These are phyloP conservation scores for Avena atlantica DNA, from an alignment of 176 grass and related monocot species.

Conservation along the genomic window DNA sequence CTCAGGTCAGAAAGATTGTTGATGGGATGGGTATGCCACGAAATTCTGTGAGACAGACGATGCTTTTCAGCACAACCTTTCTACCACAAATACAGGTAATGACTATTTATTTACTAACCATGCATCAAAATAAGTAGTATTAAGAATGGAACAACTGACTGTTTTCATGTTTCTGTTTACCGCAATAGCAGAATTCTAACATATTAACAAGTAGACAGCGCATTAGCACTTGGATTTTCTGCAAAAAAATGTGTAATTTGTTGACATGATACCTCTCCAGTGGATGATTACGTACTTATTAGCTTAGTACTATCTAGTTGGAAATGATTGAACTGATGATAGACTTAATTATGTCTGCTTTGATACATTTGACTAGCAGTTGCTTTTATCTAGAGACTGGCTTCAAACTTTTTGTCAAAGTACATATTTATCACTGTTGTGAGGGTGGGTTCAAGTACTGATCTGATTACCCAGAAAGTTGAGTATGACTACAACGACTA, in stretches of 20 bases:
- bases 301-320: neutral
- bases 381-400: constrained; percentile 55
- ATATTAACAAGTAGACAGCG: neutral
- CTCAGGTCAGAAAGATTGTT: constrained; percentile 81
- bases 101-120: neutral
- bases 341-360: constrained; percentile 21
- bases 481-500: constrained; percentile 48
- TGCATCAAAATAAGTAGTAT: constrained; percentile 5
- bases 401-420: constrained; percentile 75
- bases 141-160: neutral
- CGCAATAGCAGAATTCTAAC: neutral
- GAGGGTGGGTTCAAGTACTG: constrained; percentile 82
- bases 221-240: constrained; percentile 9
- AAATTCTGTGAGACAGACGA: constrained; percentile 64
- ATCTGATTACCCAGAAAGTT: constrained; percentile 80
- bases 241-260: neutral
- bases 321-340: constrained; percentile 3
- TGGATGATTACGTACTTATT: neutral
- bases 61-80: constrained; percentile 97
- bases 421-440: constrained; percentile 88
- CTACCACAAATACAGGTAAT: constrained; percentile 78
- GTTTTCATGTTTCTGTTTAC: constrained; percentile 26
- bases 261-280: neutral
- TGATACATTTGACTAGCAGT: constrained; percentile 1
- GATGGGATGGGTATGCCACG: constrained; percentile 74